phyloP scores from a whole-genome alignment of 2,329 filamentous ascomycete genomes.

The Phaeomoniella chlamydospora region DNA sequence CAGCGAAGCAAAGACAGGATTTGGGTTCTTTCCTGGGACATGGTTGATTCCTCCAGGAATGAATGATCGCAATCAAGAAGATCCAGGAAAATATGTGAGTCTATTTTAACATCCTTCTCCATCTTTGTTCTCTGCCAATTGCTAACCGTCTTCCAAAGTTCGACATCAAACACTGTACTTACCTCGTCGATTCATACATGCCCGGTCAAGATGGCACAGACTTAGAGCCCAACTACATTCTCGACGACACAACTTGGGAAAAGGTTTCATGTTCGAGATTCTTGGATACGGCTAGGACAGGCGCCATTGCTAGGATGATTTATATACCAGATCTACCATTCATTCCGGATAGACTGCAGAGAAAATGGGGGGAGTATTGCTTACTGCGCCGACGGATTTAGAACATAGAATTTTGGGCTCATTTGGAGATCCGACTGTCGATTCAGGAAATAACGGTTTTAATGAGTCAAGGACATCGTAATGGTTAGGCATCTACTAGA shows the following conservation, averaged over 20 bases:
- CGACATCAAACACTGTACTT: constrained; percentile 60
- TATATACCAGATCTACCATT: constrained; percentile 65
- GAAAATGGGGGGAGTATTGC: constrained; percentile 83
- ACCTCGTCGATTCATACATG: constrained; percentile 78
- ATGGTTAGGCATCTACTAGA: too few species aligned
- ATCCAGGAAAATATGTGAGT: constrained; percentile 68
- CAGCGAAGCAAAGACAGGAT: constrained; percentile 53
- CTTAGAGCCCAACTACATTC: constrained; percentile 67
- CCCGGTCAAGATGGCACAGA: constrained; percentile 43
- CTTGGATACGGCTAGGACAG: constrained; percentile 63
- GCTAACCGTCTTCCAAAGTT: constrained; percentile 34
- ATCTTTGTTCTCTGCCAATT: too few species aligned
- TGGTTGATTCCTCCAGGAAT: constrained; percentile 71
- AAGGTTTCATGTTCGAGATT: constrained; percentile 61
- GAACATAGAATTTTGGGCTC: not conserved
- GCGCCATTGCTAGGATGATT: constrained; percentile 57
- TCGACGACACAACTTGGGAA: constrained; percentile 65
- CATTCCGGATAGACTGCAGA: constrained; percentile 53
- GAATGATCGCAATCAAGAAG: constrained; percentile 85
- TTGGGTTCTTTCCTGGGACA: constrained; percentile 67
- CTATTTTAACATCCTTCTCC: not conserved
- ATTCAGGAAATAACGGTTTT: too few species aligned
- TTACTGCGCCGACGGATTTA: constrained; percentile 47
- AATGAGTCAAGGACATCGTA: too few species aligned
- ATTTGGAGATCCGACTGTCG: too few species aligned